These are phyloP conservation scores for Acorus gramineus DNA, from an alignment of 106 monocot genomes.

Conservation along the genomic window DNA sequence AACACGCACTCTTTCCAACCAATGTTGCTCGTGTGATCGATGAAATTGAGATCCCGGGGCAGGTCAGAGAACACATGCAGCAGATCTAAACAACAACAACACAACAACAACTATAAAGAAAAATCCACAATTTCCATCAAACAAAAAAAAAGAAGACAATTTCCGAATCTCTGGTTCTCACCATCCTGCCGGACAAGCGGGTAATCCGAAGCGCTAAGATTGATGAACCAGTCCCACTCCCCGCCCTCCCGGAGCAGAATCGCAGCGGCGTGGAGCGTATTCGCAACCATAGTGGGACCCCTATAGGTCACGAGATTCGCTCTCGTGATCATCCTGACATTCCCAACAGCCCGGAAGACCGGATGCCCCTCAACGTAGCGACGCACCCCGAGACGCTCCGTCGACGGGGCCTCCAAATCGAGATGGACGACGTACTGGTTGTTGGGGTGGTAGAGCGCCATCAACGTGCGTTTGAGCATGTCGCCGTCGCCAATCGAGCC, in stretches of 20 bases:
- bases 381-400: no score
- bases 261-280: constrained; percentile 15
- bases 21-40: constrained; percentile 54
- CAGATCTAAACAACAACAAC: constrained; percentile 26
- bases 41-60: constrained; percentile 53
- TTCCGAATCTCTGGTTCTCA: not conserved
- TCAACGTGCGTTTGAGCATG: no score
- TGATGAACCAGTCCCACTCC: constrained; percentile 30
- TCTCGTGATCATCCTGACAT: constrained; percentile 9
- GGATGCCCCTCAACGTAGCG: no score
- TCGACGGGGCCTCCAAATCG: no score
- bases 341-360: not conserved
- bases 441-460: no score
- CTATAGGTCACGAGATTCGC: constrained; percentile 2
- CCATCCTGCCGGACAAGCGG: constrained; percentile 23
- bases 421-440: no score
- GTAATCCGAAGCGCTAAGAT: constrained; percentile 19
- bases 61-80: constrained; percentile 57
- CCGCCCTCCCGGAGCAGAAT: constrained; percentile 5
- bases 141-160: not conserved
- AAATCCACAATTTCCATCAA: not conserved
- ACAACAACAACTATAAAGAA: not conserved
- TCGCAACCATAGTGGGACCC: constrained; percentile 14
- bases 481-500: no score
- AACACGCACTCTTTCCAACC: constrained; percentile 70